Conservation (phyloP, 306 rosid species). For the Corylus americana region DNA sequence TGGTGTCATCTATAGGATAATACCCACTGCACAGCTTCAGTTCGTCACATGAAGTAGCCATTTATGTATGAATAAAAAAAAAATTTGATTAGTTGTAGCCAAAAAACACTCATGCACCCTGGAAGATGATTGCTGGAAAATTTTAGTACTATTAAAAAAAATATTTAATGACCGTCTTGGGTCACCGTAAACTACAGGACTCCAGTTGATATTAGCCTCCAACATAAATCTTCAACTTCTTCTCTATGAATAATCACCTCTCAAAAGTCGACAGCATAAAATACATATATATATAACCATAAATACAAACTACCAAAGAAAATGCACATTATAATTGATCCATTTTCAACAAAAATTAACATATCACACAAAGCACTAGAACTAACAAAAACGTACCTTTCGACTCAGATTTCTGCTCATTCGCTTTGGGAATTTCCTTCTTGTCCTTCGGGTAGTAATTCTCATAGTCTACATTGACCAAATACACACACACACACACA, state of each 20-base stretch:
- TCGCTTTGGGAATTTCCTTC: conserved; percentile 33
- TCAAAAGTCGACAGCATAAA: background rate
- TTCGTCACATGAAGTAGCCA: background rate
- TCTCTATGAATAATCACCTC: background rate
- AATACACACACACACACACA: background rate
- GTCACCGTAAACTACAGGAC: too few relatives aligned
- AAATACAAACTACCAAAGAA: background rate
- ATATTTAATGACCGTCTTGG: too few relatives aligned
- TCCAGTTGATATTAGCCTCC: too few relatives aligned
- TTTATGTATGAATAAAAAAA: background rate
- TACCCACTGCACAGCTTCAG: background rate
- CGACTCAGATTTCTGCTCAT: conserved; percentile 31
- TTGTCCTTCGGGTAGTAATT: conserved; percentile 40
- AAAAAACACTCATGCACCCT: background rate
- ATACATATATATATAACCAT: background rate
- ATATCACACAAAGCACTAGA: background rate
- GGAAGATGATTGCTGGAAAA: too few relatives aligned
- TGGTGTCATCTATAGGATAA: background rate
- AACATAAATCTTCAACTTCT: too few relatives aligned
- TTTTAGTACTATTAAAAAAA: too few relatives aligned
- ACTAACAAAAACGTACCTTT: conserved; percentile 28
- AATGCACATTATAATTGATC: background rate
- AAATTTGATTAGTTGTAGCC: background rate
- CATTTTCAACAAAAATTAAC: background rate
- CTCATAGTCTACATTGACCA: conserved; percentile 27